Conservation (phyloP, 495 filamentous ascomycete species). For the Pseudotulostoma volvatum region DNA sequence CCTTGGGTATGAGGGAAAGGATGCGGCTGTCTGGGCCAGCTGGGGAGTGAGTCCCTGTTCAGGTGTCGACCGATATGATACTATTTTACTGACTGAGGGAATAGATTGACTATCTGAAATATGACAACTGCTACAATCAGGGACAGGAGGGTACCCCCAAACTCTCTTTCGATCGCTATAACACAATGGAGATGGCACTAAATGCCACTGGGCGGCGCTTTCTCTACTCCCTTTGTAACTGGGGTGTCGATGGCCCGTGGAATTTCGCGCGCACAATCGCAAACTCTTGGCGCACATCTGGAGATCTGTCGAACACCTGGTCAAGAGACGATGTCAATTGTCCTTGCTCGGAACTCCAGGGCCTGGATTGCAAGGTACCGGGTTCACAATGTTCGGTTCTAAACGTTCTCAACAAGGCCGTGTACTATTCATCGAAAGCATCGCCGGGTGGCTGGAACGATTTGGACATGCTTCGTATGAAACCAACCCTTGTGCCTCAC, state of each 20-base stretch:
- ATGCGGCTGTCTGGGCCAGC: conserved; percentile 42
- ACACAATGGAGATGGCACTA: conserved; percentile 45
- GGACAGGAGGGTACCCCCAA: conserved; percentile 31
- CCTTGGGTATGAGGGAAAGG: conserved; percentile 41
- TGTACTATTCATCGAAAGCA: conserved; percentile 17
- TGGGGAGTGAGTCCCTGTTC: no score
- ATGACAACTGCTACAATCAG: conserved; percentile 54
- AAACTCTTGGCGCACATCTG: conserved; percentile 40
- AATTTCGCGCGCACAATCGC: conserved; percentile 40
- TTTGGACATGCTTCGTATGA: conserved; percentile 36
- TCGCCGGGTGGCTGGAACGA: conserved; percentile 22
- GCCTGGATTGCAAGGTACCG: conserved; percentile 28
- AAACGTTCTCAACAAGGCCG: conserved; percentile 35
- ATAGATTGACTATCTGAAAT: conserved; percentile 46
- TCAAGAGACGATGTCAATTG: conserved; percentile 18
- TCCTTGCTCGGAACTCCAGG: conserved; percentile 20
- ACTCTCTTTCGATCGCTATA: conserved; percentile 36
- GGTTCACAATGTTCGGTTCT: conserved; percentile 39
- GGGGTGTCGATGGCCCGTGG: conserved; percentile 35
- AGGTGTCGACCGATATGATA: conserved; percentile 1
- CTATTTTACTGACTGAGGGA: no score
- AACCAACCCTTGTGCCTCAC: no score
- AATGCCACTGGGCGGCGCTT: conserved; percentile 38
- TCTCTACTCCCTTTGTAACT: conserved; percentile 46
- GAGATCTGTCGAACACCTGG: conserved; percentile 22